Evolutionary conservation across 2,329 filamentous ascomycete genomes (phyloP).

Genomic region (Thielaviopsis punctulata): DNA sequence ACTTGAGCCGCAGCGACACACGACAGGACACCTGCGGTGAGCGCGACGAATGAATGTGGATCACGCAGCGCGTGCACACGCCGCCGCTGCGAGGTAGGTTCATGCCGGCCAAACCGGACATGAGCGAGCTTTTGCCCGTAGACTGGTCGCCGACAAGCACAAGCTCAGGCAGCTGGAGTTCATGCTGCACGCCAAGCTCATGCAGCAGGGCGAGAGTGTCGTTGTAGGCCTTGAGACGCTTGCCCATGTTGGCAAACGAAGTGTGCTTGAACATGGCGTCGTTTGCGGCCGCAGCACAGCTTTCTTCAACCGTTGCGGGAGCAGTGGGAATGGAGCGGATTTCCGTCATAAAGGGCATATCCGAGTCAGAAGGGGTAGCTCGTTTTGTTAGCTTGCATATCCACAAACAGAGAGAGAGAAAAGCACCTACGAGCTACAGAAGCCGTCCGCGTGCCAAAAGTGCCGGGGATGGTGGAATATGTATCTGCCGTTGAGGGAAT

Average conservation of each 20-base stretch:
- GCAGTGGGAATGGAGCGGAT: constrained; percentile 2
- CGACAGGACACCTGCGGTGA: constrained; percentile 48
- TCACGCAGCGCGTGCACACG: constrained; percentile 64
- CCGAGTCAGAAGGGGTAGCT: constrained; percentile 23
- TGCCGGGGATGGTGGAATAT: background rate
- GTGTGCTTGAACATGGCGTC: constrained; percentile 26
- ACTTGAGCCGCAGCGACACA: constrained; percentile 49
- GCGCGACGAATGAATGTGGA: constrained; percentile 56
- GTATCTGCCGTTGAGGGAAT: background rate
- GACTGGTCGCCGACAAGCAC: constrained; percentile 75
- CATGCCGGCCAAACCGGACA: constrained; percentile 50
- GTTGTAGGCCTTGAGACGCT: constrained; percentile 47
- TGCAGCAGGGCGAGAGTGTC: constrained; percentile 51
- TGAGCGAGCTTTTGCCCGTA: constrained; percentile 59
- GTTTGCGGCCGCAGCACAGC: background rate
- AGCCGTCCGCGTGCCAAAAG: background rate
- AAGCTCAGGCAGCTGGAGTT: constrained; percentile 57
- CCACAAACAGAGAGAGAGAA: background rate
- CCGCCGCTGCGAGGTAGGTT: constrained; percentile 53
- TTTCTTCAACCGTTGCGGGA: constrained; percentile 8
- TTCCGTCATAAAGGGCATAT: constrained; percentile 10
- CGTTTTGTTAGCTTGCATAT: background rate
- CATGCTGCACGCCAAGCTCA: constrained; percentile 53
- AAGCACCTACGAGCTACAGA: constrained; percentile 5
- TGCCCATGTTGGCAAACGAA: constrained; percentile 37